phyloP scores from a whole-genome alignment of 2,329 filamentous ascomycete species.

The Sclerotinia nivalis region DNA sequence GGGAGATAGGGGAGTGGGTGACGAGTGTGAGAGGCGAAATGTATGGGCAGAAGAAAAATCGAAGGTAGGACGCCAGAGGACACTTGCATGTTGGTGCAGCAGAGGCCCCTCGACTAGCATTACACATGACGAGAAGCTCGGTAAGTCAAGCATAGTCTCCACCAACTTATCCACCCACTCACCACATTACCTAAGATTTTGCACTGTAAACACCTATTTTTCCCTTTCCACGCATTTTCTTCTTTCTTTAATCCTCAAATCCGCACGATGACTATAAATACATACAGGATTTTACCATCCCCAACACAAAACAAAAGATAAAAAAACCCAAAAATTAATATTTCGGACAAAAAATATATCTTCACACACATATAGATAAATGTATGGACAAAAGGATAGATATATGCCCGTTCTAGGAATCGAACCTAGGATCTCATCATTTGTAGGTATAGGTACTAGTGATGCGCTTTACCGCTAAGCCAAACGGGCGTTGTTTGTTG shows the following conservation, averaged over 20 bases:
- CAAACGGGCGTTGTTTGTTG: constrained; percentile 7
- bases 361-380: no score
- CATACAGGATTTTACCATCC: no score
- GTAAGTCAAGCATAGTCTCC: not conserved
- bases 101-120: not conserved
- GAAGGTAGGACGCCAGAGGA: no score
- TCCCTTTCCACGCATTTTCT: not conserved
- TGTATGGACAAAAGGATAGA: not conserved
- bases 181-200: not conserved
- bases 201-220: not conserved
- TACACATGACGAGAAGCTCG: not conserved
- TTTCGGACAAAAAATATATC: no score
- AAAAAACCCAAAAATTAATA: no score
- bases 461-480: constrained; percentile 22
- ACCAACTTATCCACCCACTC: not conserved
- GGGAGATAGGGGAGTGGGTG: not conserved
- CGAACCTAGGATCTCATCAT: constrained; percentile 21
- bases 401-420: constrained; percentile 13
- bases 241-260: not conserved
- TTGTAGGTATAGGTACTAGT: not conserved
- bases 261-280: not conserved
- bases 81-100: not conserved
- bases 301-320: no score
- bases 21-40: no score
- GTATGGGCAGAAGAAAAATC: no score